A percentile compares a stretch with the other conserved stretches of the same genome.
Evolutionary conservation across 768 basidiomycete species (phyloP).

Genomic region (Tricholoma sp.): DNA sequence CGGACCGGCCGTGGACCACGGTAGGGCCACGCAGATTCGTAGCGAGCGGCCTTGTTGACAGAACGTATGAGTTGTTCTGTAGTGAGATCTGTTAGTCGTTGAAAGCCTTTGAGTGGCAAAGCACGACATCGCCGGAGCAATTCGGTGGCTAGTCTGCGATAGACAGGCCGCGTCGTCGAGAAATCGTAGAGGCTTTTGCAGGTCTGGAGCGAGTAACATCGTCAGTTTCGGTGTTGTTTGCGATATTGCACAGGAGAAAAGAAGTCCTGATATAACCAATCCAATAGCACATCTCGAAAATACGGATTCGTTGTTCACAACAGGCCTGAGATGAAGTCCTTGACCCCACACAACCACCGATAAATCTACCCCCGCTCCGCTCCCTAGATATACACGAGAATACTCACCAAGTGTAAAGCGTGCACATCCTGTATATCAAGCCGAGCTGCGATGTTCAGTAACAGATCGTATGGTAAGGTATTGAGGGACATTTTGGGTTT

Average conservation of each 20-base stretch:
- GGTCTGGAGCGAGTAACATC: conserved; percentile 36
- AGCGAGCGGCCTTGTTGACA: conserved; percentile 57
- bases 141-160: conserved; percentile 57
- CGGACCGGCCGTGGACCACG: conserved; percentile 53
- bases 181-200: conserved; percentile 58
- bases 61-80: conserved; percentile 56
- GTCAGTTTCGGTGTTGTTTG: neutral
- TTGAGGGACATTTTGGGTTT: conserved; percentile 16
- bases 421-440: conserved; percentile 59
- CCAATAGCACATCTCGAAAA: neutral
- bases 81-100: conserved; percentile 59
- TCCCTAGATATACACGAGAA: neutral
- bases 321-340: neutral
- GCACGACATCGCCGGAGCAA: conserved; percentile 64
- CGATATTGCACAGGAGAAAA: neutral
- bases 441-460: conserved; percentile 62
- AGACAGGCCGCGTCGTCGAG: conserved; percentile 62
- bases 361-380: neutral
- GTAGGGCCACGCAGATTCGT: conserved; percentile 58
- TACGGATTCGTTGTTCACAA: neutral
- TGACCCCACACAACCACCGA: neutral
- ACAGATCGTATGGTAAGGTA: conserved; percentile 62
- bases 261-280: neutral
- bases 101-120: conserved; percentile 65
- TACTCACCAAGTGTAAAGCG: conserved; percentile 57